Conservation (phyloP, 129 eudicot genomes). For the Flaveria sonorensis region DNA sequence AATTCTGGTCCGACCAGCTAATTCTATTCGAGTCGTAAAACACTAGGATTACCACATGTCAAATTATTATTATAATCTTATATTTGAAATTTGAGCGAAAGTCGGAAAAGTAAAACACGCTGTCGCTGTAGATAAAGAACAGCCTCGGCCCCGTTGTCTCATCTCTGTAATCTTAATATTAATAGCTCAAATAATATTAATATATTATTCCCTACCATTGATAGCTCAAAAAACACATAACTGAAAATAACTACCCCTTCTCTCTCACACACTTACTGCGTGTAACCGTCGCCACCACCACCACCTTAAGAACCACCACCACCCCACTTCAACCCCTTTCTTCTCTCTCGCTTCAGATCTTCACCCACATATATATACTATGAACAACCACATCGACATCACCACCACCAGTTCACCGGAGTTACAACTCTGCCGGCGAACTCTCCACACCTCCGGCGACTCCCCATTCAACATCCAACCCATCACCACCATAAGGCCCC, state of each 20-base stretch:
- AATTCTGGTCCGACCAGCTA: too few relatives aligned
- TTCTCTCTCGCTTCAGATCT: not conserved
- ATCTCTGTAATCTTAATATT: not conserved
- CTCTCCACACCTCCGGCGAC: not conserved
- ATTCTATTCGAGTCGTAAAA: too few relatives aligned
- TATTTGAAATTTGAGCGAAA: not conserved
- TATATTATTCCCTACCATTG: not conserved
- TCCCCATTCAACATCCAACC: constrained; percentile 29
- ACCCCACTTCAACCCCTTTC: constrained; percentile 39
- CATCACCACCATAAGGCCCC: constrained; percentile 25
- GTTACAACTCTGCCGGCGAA: constrained; percentile 34
- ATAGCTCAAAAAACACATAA: constrained; percentile 34
- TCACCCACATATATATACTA: constrained; percentile 5
- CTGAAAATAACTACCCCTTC: constrained; percentile 39
- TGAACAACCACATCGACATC: constrained; percentile 24
- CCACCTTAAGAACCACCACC: constrained; percentile 28
- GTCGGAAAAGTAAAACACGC: not conserved
- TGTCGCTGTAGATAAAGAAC: not conserved
- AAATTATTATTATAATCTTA: not conserved
- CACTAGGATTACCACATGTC: too few relatives aligned
- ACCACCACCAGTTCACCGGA: constrained; percentile 35
- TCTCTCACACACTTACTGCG: constrained; percentile 38
- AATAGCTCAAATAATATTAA: too few relatives aligned
- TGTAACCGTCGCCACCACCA: constrained; percentile 52
- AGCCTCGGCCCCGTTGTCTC: constrained; percentile 26